Evolutionary conservation across 768 basidiomycete genomes (phyloP).

Genomic region (Tylopilus subfusipes): DNA sequence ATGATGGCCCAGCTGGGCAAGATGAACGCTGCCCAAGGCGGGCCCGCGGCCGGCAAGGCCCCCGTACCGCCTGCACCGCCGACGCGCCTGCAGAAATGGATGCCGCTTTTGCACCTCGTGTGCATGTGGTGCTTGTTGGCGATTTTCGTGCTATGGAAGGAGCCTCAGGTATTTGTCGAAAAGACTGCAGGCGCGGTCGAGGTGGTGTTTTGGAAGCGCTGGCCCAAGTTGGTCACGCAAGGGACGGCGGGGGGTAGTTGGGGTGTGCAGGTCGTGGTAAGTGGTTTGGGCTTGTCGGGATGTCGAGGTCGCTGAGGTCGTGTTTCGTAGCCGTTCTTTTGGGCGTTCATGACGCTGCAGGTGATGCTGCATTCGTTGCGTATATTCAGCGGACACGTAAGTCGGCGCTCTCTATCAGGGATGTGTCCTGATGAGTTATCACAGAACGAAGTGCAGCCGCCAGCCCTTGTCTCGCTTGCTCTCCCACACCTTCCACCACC

Average conservation of each 20-base stretch:
- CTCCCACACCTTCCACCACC: constrained; percentile 67
- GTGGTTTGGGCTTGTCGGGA: constrained; percentile 14
- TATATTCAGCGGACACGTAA: constrained; percentile 66
- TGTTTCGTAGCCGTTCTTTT: constrained; percentile 66
- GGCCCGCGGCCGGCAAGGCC: constrained; percentile 23
- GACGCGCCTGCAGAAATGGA: constrained; percentile 52
- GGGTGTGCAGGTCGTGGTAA: constrained; percentile 58
- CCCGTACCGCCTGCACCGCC: constrained; percentile 29
- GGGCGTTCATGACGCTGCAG: constrained; percentile 74
- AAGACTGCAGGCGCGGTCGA: constrained; percentile 34
- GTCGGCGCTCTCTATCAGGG: constrained; percentile 24
- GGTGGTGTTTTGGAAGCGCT: constrained; percentile 50
- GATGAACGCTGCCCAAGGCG: constrained; percentile 25
- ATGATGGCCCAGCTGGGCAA: constrained; percentile 34
- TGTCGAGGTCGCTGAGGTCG: constrained; percentile 2
- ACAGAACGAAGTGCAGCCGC: constrained; percentile 58
- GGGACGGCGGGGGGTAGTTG: constrained; percentile 36
- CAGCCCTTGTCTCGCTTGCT: constrained; percentile 54
- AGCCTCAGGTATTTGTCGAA: constrained; percentile 50
- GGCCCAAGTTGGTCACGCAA: constrained; percentile 52
- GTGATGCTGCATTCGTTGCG: constrained; percentile 68
- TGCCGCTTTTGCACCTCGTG: constrained; percentile 64
- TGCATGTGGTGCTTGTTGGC: constrained; percentile 62
- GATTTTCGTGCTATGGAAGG: constrained; percentile 65
- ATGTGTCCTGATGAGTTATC: constrained; percentile 4